Evolutionary conservation across 768 basidiomycete genomes (phyloP), one percentile per base, ranked within the genome.

Genomic region (Amanita pseudoporphyria): DNA sequence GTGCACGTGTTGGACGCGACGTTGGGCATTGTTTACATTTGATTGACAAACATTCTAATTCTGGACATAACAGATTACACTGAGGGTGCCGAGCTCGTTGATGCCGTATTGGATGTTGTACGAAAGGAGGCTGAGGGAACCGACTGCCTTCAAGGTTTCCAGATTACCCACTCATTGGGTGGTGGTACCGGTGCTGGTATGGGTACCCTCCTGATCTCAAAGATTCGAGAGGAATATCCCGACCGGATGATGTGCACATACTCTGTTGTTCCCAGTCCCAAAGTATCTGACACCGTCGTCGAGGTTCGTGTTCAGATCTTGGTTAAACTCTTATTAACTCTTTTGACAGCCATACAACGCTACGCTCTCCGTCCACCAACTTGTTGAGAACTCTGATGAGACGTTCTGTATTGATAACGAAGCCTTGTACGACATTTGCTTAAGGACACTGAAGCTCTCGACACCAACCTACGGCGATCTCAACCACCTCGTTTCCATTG

Each of bases 361-460:
- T 30, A 96, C 93, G 3, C 87, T 98, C 47, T 96, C 92, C 46
- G 92, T 98, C 9, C 95, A 98, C 67, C 96, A 98, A 71, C 82
- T 98, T 37, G 96, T 98, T 46, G 96, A 98, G 71, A 98, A 98
- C 79, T 97, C 95, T 31, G 95, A 98, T 63, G 93, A 96, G 72
- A 98, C 96, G 14, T 98, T 98, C 88, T 98, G 95, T 69, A 98
- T 99, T 65, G 95, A 98, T 66, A 98, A 98, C 67, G 95, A 98
- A 69, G 96, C 95, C 24, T 84, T 99, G 49, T 96, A 98, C 71
- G 96, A 98, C 64, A 99, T 99, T 63, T 97, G 94, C 71, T 93
- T 96, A 82, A 81, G 91, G 63, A 98, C 96, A 26, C 78, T 99
- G 64, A 98, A 99, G 74, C 83, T 98, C 56, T 79, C 84, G 40